These are phyloP conservation scores for Dujonia santamariae DNA, from an alignment of 1,139 yeast species.

Conservation along the genomic window DNA sequence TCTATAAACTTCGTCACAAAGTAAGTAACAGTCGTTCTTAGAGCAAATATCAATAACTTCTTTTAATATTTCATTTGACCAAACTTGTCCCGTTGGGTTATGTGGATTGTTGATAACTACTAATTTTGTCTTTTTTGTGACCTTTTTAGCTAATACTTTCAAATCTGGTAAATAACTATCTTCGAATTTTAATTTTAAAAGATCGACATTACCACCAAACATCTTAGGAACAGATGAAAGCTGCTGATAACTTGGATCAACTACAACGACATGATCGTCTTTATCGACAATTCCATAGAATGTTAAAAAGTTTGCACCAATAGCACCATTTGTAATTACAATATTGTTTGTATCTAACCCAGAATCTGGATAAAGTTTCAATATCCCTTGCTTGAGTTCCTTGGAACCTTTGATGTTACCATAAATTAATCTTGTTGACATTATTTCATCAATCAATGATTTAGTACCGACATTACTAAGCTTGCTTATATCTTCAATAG, in stretches of 20 bases:
- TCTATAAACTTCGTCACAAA: slow-evolving; percentile 57
- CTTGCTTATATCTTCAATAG: slow-evolving; percentile 34
- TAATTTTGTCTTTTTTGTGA: slow-evolving; percentile 37
- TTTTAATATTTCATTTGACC: slow-evolving; percentile 30
- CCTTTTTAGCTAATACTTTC: slow-evolving; percentile 23
- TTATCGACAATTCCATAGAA: slow-evolving; percentile 46
- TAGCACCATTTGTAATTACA: slow-evolving; percentile 55
- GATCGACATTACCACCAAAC: slow-evolving; percentile 35
- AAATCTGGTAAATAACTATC: slow-evolving; percentile 38
- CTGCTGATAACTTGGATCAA: slow-evolving; percentile 55
- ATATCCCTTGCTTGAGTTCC: slow-evolving; percentile 32
- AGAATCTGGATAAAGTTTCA: slow-evolving; percentile 26
- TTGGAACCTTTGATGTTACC: slow-evolving; percentile 49
- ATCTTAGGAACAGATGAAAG: slow-evolving; percentile 47
- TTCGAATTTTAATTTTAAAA: slow-evolving; percentile 28
- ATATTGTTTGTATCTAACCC: slow-evolving; percentile 29
- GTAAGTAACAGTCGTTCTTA: slow-evolving; percentile 29
- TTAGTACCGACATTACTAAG: slow-evolving; percentile 16
- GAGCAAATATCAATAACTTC: slow-evolving; percentile 40
- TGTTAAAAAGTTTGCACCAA: slow-evolving; percentile 52
- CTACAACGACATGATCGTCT: slow-evolving; percentile 49
- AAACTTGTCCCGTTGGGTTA: slow-evolving; percentile 53
- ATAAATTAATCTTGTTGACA: slow-evolving; percentile 34
- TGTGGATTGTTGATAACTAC: slow-evolving; percentile 53
- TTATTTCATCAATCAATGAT: slow-evolving; percentile 10